These are phyloP conservation scores for Phialophora macrospora DNA, from an alignment of 2,329 filamentous ascomycete species.

Conservation along the genomic window DNA sequence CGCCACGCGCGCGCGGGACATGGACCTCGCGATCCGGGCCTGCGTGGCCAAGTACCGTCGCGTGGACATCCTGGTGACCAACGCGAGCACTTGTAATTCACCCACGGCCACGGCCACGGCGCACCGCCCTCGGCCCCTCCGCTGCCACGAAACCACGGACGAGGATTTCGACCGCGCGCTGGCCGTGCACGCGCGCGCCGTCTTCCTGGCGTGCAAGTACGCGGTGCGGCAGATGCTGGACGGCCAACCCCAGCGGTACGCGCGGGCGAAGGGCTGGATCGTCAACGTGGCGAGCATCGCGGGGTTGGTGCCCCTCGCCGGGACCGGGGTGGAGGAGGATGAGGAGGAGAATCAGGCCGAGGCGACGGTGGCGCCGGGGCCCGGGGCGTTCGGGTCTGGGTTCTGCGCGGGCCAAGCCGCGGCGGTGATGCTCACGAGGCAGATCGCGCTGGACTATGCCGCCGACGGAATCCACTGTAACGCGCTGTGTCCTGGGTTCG, in stretches of 20 bases:
- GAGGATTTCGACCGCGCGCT: slow-evolving; percentile 92
- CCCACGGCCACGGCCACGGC: not conserved
- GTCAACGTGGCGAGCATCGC: slow-evolving; percentile 36
- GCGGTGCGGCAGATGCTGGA: slow-evolving; percentile 60
- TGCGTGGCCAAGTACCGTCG: slow-evolving; percentile 45
- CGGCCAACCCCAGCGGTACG: slow-evolving; percentile 24
- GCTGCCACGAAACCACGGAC: slow-evolving; percentile 54
- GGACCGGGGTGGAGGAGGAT: too few species aligned
- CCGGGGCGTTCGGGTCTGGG: not conserved
- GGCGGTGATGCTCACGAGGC: slow-evolving; percentile 53
- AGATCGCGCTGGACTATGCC: slow-evolving; percentile 53
- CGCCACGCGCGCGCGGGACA: slow-evolving; percentile 28
- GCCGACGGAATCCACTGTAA: slow-evolving; percentile 50
- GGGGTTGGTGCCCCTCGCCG: slow-evolving; percentile 26
- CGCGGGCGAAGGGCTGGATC: slow-evolving; percentile 51
- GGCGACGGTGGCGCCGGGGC: slow-evolving; percentile 31
- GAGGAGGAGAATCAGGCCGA: too few species aligned
- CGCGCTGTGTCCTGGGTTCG: slow-evolving; percentile 50
- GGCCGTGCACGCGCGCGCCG: slow-evolving; percentile 92
- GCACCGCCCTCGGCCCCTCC: slow-evolving; percentile 14
- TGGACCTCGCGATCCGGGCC: slow-evolving; percentile 32
- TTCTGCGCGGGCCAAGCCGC: slow-evolving; percentile 57
- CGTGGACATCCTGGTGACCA: slow-evolving; percentile 92
- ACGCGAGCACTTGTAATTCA: slow-evolving; percentile 64
- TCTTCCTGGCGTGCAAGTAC: slow-evolving; percentile 94